Evolutionary conservation across 176 grass and related monocot species (phyloP).

Genomic region (Ananas comosus): DNA sequence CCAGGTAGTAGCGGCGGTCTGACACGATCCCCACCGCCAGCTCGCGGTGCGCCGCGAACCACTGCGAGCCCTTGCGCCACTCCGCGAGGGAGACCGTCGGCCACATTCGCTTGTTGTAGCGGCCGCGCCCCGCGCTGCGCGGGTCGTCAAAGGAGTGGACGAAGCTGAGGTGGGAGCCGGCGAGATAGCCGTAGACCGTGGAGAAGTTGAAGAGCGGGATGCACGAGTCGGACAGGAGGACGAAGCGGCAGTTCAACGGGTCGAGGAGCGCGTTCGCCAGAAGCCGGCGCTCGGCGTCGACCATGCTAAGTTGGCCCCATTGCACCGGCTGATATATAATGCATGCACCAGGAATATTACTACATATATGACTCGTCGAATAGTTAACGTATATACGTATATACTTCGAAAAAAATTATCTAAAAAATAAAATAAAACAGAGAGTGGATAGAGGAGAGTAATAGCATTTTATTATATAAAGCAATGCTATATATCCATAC

Average conservation of each 20-base stretch:
- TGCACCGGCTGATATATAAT: constrained; percentile 1
- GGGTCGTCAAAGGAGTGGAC: constrained; percentile 32
- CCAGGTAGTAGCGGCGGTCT: constrained; percentile 18
- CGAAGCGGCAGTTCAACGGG: constrained; percentile 19
- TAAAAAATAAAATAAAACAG: too few relatives aligned
- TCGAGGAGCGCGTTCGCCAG: constrained; percentile 43
- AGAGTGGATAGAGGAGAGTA: too few relatives aligned
- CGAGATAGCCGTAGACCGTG: constrained; percentile 15
- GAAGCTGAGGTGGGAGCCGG: constrained; percentile 27
- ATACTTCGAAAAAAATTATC: too few relatives aligned
- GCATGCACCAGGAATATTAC: neutral
- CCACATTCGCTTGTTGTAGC: constrained; percentile 27
- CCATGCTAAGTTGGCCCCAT: constrained; percentile 32
- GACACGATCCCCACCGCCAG: constrained; percentile 15
- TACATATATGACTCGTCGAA: too few relatives aligned
- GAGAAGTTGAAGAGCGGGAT: constrained; percentile 36
- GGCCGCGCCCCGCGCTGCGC: constrained; percentile 13
- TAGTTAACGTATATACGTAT: too few relatives aligned
- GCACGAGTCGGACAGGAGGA: constrained; percentile 36
- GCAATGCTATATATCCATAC: too few relatives aligned
- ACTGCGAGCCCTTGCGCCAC: constrained; percentile 45
- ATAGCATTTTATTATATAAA: too few relatives aligned
- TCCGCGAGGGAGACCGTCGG: constrained; percentile 18
- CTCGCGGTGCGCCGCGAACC: constrained; percentile 27
- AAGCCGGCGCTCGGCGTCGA: constrained; percentile 31